These are phyloP conservation scores for Plasmodium coatneyi DNA, from an alignment of 169 alveolate genomes.

Conservation along the genomic window DNA sequence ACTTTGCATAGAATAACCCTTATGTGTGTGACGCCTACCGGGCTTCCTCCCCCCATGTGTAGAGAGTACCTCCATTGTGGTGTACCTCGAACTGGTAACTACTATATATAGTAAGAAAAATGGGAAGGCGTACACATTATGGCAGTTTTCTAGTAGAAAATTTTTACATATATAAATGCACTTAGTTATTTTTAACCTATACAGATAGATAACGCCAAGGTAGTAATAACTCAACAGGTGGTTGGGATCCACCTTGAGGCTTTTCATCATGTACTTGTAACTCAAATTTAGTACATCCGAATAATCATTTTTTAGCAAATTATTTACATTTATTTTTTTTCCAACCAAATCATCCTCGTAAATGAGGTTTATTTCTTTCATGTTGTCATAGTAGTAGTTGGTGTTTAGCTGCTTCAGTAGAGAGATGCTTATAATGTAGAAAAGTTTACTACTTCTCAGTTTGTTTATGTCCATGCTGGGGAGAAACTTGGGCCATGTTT, in stretches of 20 bases:
- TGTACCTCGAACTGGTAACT: conserved; percentile 19
- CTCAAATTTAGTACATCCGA: conserved; percentile 23
- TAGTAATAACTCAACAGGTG: conserved; percentile 50
- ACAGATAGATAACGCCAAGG: conserved; percentile 55
- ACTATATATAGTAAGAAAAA: conserved; percentile 41
- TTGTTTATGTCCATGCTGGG: conserved; percentile 39
- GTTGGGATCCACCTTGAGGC: conserved; percentile 39
- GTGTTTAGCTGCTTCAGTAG: conserved; percentile 59
- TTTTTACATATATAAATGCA: conserved; percentile 70
- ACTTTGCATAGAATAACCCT: background rate
- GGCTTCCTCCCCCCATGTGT: background rate
- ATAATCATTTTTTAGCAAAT: conserved; percentile 62
- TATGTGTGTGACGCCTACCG: background rate
- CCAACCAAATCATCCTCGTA: conserved; percentile 50
- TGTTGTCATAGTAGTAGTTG: conserved; percentile 43
- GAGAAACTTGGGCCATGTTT: background rate
- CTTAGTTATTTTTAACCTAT: conserved; percentile 39
- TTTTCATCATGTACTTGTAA: conserved; percentile 57
- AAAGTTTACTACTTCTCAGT: conserved; percentile 53
- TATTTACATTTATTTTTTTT: conserved; percentile 53
- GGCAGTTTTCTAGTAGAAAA: conserved; percentile 29
- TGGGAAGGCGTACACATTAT: conserved; percentile 39
- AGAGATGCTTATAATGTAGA: conserved; percentile 50
- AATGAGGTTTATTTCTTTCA: conserved; percentile 42
- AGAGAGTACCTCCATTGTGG: background rate